These are phyloP conservation scores for Diaporthe citriasiana DNA, from an alignment of 2,329 filamentous ascomycete genomes.

Conservation along the genomic window DNA sequence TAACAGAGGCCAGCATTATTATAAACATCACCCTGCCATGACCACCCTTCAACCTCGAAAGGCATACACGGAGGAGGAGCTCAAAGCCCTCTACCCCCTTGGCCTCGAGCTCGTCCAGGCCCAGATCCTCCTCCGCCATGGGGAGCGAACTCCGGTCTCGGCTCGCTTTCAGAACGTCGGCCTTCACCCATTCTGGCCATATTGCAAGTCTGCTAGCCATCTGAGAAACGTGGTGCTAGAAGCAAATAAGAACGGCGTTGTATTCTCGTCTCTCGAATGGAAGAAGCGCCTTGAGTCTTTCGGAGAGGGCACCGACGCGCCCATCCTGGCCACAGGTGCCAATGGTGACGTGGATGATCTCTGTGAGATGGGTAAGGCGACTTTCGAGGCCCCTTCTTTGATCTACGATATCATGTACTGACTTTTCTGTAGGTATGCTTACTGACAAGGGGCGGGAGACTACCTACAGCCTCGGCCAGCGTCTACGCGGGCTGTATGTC, in stretches of 20 bases:
- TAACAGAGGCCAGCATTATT: background rate
- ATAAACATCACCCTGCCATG: slow-evolving; percentile 68
- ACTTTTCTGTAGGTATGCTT: slow-evolving; percentile 66
- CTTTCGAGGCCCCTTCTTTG: too few relatives aligned
- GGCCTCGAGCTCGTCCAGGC: slow-evolving; percentile 88
- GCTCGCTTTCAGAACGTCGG: slow-evolving; percentile 88
- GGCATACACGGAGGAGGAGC: slow-evolving; percentile 85
- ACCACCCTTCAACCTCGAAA: slow-evolving; percentile 80
- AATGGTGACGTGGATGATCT: slow-evolving; percentile 81
- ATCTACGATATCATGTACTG: background rate
- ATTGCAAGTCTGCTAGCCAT: slow-evolving; percentile 83
- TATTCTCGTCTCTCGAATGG: slow-evolving; percentile 68
- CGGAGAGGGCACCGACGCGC: slow-evolving; percentile 73
- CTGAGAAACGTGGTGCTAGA: slow-evolving; percentile 70
- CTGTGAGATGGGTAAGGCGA: slow-evolving; percentile 72
- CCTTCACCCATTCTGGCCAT: slow-evolving; percentile 84
- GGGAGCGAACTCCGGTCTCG: slow-evolving; percentile 86
- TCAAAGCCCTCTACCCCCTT: slow-evolving; percentile 84
- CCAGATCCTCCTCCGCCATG: slow-evolving; percentile 86
- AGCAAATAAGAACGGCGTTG: slow-evolving; percentile 52
- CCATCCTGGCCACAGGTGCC: slow-evolving; percentile 77
- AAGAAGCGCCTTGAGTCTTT: slow-evolving; percentile 87
- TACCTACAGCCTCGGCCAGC: slow-evolving; percentile 76
- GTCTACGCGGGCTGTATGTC: slow-evolving; percentile 80
- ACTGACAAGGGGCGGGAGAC: slow-evolving; percentile 82